Evolutionary conservation across 2,329 filamentous ascomycete species (phyloP).

Genomic region (Ciborinia camelliae): DNA sequence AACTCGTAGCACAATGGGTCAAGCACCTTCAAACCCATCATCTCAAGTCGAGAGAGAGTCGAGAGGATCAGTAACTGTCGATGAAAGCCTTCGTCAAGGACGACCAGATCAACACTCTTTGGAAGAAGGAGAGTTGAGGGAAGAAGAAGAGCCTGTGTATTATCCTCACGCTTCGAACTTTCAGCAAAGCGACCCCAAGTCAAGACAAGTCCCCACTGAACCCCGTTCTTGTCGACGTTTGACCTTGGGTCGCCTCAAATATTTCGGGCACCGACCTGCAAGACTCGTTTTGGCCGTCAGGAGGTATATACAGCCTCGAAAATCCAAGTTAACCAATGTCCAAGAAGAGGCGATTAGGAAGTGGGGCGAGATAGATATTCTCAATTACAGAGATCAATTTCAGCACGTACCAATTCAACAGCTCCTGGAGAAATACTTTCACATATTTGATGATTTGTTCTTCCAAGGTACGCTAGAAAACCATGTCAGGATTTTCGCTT

Average conservation of each 20-base stretch:
- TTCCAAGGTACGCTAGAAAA: background rate
- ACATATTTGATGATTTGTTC: slow-evolving; percentile 5
- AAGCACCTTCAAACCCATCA: background rate
- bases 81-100: background rate
- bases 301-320: background rate
- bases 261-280: background rate
- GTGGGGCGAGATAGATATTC: background rate
- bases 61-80: background rate
- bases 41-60: no score
- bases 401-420: background rate
- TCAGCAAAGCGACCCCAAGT: background rate
- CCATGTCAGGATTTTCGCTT: background rate
- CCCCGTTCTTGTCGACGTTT: background rate
- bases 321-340: background rate
- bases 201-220: background rate
- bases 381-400: background rate
- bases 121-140: no score
- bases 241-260: background rate
- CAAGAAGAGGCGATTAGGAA: background rate
- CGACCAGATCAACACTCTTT: background rate
- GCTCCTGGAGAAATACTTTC: background rate
- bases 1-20: background rate
- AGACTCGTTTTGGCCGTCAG: background rate
- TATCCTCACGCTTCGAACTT: background rate
- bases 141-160: background rate